These are phyloP conservation scores for Hypoxylon subgilvum DNA, from an alignment of 495 filamentous ascomycete species.

Conservation along the genomic window DNA sequence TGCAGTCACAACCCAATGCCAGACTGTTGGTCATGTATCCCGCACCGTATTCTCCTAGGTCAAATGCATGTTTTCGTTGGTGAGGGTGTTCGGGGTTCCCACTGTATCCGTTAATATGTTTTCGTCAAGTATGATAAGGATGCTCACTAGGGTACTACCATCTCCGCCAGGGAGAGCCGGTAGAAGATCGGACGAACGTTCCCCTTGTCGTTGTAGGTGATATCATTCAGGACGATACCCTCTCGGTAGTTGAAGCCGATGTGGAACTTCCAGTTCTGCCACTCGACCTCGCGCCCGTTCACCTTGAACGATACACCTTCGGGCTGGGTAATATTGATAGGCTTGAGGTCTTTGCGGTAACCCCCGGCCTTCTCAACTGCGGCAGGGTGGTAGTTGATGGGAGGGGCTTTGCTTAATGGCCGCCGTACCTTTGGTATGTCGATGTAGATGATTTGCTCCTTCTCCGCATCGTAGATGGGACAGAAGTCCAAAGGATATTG, in stretches of 20 bases:
- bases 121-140: neutral
- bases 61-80: constrained; percentile 93
- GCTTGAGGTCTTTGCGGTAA: constrained; percentile 80
- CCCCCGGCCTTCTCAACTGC: constrained; percentile 77
- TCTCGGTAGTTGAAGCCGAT: constrained; percentile 97
- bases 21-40: constrained; percentile 97
- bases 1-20: constrained; percentile 90
- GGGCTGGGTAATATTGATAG: constrained; percentile 94
- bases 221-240: constrained; percentile 88
- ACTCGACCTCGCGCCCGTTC: constrained; percentile 76
- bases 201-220: constrained; percentile 89
- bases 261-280: constrained; percentile 96
- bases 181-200: constrained; percentile 83
- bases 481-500: constrained; percentile 93
- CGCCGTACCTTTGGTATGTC: constrained; percentile 83
- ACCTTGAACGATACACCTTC: constrained; percentile 92
- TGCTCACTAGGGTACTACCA: constrained; percentile 85
- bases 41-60: constrained; percentile 91
- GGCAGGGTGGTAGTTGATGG: constrained; percentile 81
- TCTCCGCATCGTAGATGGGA: constrained; percentile 87
- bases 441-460: constrained; percentile 83
- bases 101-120: constrained; percentile 19
- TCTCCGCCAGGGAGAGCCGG: constrained; percentile 90
- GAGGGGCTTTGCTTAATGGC: constrained; percentile 72
- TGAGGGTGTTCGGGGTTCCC: constrained; percentile 92